These are phyloP conservation scores for Saturnispora besseyi DNA, from an alignment of 805 yeast genomes.

Conservation along the genomic window DNA sequence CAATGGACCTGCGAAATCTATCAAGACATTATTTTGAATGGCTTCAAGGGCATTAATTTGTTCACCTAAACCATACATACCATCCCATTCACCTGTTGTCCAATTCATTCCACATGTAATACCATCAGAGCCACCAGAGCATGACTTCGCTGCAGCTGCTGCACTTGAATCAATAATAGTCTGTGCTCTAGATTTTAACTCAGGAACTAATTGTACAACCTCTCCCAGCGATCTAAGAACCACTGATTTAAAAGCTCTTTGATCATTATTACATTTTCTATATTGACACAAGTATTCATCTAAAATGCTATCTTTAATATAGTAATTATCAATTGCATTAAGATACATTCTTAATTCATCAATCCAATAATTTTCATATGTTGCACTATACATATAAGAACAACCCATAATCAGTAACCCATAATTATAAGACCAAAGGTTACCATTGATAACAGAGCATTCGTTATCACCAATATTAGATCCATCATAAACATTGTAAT, in stretches of 20 bases:
- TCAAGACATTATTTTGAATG: conserved; percentile 47
- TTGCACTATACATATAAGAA: conserved; percentile 56
- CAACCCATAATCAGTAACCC: conserved; percentile 61
- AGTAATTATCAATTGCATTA: conserved; percentile 35
- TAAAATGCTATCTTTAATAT: conserved; percentile 34
- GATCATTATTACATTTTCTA: conserved; percentile 58
- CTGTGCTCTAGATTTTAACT: conserved; percentile 33
- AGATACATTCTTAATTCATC: conserved; percentile 31
- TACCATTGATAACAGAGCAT: conserved; percentile 37
- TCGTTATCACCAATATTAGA: conserved; percentile 41
- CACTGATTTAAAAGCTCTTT: conserved; percentile 57
- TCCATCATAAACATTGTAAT: conserved; percentile 58
- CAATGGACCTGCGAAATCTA: conserved; percentile 5
- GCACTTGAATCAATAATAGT: conserved; percentile 35
- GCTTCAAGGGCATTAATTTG: conserved; percentile 67
- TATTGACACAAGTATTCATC: conserved; percentile 53
- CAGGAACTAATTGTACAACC: conserved; percentile 37
- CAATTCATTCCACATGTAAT: conserved; percentile 71
- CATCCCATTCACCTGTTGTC: conserved; percentile 54
- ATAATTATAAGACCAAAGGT: conserved; percentile 62
- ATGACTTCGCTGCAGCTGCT: conserved; percentile 60
- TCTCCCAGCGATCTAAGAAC: conserved; percentile 11
- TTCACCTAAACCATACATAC: conserved; percentile 65
- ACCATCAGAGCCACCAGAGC: conserved; percentile 67
- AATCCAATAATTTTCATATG: conserved; percentile 39